Percentiles rank a stretch among this genome's conserved stretches.
These are phyloP conservation scores for Macrotyloma uniflorum DNA, from an alignment of 306 rosid species.

Conservation along the genomic window DNA sequence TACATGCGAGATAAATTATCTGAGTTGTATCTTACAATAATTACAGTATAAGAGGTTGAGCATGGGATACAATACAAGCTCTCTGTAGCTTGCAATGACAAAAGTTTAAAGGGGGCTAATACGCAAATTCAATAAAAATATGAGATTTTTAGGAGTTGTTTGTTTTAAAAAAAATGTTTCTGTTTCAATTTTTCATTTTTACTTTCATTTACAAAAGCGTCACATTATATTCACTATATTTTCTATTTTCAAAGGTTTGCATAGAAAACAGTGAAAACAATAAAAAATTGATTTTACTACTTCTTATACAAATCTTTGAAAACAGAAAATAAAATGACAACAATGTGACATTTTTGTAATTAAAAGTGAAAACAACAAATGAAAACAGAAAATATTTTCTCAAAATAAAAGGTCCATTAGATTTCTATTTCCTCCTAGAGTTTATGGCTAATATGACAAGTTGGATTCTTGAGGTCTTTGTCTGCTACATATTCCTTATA, in stretches of 20 bases:
- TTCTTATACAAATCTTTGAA: background rate
- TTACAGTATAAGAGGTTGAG: background rate
- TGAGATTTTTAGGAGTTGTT: background rate
- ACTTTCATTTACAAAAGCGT: background rate
- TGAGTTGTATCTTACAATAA: background rate
- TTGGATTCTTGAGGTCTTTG: background rate
- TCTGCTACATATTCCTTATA: slow-evolving; percentile 6
- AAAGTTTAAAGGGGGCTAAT: background rate
- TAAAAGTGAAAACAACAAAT: background rate
- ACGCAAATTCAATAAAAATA: background rate
- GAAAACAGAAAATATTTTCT: background rate
- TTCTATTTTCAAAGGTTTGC: background rate
- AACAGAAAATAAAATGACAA: background rate
- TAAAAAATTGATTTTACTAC: background rate
- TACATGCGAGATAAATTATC: background rate
- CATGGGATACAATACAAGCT: background rate
- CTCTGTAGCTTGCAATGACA: background rate
- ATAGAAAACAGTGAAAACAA: background rate
- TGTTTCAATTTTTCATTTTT: background rate
- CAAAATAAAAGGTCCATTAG: background rate
- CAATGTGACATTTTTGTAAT: background rate
- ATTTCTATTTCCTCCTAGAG: background rate
- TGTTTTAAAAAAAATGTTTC: background rate
- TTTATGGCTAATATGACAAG: background rate
- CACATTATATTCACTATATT: background rate